Evolutionary conservation across 805 yeast species (phyloP).

Genomic region (Priceomyces melissophilus): DNA sequence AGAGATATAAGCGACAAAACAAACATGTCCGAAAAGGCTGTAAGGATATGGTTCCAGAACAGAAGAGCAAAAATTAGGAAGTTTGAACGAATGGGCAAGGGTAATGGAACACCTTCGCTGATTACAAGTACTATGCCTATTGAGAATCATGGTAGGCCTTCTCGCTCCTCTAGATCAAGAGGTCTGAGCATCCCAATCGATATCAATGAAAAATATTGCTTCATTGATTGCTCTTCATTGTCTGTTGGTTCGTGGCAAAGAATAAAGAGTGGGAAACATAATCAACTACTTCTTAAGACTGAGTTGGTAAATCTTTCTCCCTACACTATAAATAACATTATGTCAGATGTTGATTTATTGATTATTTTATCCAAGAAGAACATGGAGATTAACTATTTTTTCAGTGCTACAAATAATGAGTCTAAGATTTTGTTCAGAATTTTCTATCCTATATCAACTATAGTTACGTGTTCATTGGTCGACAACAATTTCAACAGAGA

Average conservation of each 20-base stretch:
- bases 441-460: conserved; percentile 63
- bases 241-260: conserved; percentile 83
- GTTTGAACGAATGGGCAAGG: conserved; percentile 46
- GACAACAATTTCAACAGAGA: conserved; percentile 43
- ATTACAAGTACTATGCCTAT: conserved; percentile 16
- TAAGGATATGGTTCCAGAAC: conserved; percentile 91
- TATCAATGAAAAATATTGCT: conserved; percentile 60
- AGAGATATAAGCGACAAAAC: conserved; percentile 67
- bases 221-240: conserved; percentile 63
- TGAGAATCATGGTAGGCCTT: conserved; percentile 7
- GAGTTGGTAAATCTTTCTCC: conserved; percentile 65
- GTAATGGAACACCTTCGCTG: conserved; percentile 19
- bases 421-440: conserved; percentile 69
- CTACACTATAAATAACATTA: conserved; percentile 54
- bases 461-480: conserved; percentile 54
- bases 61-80: conserved; percentile 76
- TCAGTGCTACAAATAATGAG: conserved; percentile 66
- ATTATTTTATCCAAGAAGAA: conserved; percentile 70
- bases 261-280: conserved; percentile 58
- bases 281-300: conserved; percentile 38
- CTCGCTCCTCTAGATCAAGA: conserved; percentile 1
- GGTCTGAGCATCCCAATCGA: conserved; percentile 41
- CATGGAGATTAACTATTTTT: conserved; percentile 72
- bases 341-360: conserved; percentile 67
- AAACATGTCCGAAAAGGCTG: conserved; percentile 83